phyloP scores from a whole-genome alignment of 2,329 filamentous ascomycete species.

The Aureobasidium sp. region DNA sequence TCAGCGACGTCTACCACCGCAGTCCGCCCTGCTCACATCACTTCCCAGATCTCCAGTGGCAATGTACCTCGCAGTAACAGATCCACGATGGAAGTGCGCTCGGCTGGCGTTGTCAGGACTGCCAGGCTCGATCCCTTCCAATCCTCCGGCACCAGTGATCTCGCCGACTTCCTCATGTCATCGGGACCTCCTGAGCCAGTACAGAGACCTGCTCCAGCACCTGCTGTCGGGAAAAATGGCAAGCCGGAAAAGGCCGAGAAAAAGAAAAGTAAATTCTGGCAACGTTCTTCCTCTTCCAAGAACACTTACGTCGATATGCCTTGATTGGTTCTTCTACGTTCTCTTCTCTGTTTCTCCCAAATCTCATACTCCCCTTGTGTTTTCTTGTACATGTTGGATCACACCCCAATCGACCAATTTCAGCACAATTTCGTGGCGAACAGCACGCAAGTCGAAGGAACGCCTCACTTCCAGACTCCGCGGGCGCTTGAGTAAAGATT shows the following conservation, averaged over 20 bases:
- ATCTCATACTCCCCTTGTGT: background rate
- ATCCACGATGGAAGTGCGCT: conserved; percentile 15
- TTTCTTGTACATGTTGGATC: background rate
- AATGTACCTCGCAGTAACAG: conserved; percentile 16
- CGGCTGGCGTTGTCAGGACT: conserved; percentile 22
- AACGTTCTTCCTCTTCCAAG: conserved; percentile 13
- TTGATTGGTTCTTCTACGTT: background rate
- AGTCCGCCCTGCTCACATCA: conserved; percentile 11
- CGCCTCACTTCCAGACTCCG: background rate
- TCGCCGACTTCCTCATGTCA: conserved; percentile 37
- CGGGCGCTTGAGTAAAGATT: background rate
- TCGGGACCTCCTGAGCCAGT: conserved; percentile 28
- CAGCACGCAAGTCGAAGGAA: background rate
- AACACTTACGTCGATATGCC: conserved; percentile 21
- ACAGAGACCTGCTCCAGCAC: conserved; percentile 16
- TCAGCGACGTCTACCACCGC: conserved; percentile 21
- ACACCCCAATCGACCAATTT: background rate
- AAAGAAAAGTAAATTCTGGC: conserved; percentile 19
- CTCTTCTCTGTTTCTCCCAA: background rate
- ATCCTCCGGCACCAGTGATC: conserved; percentile 28
- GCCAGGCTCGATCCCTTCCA: conserved; percentile 21
- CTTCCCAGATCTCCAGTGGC: conserved; percentile 10
- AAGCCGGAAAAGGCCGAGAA: conserved; percentile 21
- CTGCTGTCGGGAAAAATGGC: background rate
- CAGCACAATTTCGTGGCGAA: background rate